phyloP scores from a whole-genome alignment of 805 yeast genomes.

The Saccharomyces paradoxus region DNA sequence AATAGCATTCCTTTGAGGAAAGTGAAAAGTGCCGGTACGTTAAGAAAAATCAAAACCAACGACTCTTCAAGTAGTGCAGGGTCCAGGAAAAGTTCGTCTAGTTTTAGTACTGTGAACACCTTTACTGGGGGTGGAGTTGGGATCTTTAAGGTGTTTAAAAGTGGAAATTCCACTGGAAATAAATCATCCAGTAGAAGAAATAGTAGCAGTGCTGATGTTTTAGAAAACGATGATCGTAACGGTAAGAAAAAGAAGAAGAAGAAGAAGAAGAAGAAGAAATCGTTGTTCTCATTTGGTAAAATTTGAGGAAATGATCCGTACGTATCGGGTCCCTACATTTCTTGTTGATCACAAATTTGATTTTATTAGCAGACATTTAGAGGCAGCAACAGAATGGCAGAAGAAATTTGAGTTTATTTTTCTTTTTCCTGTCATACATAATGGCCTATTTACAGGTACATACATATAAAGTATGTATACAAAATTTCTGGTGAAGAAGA shows the following conservation, averaged over 20 bases:
- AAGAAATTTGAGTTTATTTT: not conserved
- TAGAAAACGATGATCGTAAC: slow-evolving; percentile 1
- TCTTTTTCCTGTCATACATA: not conserved
- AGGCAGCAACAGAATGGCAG: not conserved
- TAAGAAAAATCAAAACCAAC: slow-evolving; percentile 11
- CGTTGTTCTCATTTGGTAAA: slow-evolving; percentile 5
- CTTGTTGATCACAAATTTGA: not conserved
- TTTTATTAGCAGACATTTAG: not conserved
- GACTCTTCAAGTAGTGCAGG: slow-evolving; percentile 8
- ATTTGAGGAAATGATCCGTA: not conserved
- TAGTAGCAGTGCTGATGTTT: slow-evolving; percentile 12
- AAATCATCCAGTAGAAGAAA: slow-evolving; percentile 17
- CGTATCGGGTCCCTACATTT: not conserved
- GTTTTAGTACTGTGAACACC: not conserved
- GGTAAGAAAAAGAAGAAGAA: slow-evolving; percentile 5
- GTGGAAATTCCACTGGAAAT: slow-evolving; percentile 9
- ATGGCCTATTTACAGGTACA: not conserved
- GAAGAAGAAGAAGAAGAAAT: not conserved
- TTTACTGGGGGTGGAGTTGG: slow-evolving; percentile 1
- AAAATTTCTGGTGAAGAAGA: not conserved
- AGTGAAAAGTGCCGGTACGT: slow-evolving; percentile 17
- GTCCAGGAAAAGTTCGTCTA: slow-evolving; percentile 3
- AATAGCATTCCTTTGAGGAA: slow-evolving; percentile 11
- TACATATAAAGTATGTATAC: not conserved
- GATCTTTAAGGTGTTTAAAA: slow-evolving; percentile 14